Conservation (phyloP, 768 basidiomycete genomes). For the Mycena latifolia region DNA sequence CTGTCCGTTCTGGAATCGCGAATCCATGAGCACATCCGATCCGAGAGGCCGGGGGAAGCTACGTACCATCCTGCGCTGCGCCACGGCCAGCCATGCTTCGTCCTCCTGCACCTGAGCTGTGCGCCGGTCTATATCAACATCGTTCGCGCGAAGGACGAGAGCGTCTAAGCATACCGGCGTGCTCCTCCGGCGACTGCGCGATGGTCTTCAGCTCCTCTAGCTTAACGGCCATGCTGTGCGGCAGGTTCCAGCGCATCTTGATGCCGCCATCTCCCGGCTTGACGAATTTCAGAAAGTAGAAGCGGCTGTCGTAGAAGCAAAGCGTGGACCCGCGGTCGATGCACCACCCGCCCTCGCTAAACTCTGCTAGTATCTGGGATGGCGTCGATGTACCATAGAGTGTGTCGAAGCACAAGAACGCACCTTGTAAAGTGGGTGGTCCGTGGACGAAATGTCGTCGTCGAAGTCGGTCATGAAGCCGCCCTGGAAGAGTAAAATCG, state of each 20-base stretch:
- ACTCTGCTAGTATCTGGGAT: not conserved
- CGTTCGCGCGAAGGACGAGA: too few species aligned
- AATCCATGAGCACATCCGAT: too few species aligned
- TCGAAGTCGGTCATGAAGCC: conserved; percentile 21
- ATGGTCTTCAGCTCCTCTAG: not conserved
- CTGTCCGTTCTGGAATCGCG: too few species aligned
- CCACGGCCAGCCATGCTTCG: too few species aligned
- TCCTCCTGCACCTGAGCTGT: too few species aligned
- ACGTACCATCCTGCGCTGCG: too few species aligned
- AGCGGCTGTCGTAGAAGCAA: conserved; percentile 25
- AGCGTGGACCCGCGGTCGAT: conserved; percentile 26
- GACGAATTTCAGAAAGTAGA: conserved; percentile 23
- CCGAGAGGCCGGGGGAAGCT: too few species aligned
- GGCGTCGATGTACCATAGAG: too few species aligned
- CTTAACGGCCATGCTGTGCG: not conserved
- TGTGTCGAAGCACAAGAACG: too few species aligned
- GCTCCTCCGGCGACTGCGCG: conserved; percentile 2
- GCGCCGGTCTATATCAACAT: too few species aligned
- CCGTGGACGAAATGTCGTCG: not conserved
- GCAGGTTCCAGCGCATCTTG: conserved; percentile 26
- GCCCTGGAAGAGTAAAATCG: not conserved
- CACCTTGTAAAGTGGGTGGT: conserved; percentile 27
- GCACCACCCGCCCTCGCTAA: conserved; percentile 5
- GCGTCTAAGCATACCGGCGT: not conserved
- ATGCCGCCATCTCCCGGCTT: not conserved